Percentiles rank a stretch among this genome's conserved stretches.
Evolutionary conservation across 768 basidiomycete genomes (phyloP).

Genomic region (Floccularia luteovirens): DNA sequence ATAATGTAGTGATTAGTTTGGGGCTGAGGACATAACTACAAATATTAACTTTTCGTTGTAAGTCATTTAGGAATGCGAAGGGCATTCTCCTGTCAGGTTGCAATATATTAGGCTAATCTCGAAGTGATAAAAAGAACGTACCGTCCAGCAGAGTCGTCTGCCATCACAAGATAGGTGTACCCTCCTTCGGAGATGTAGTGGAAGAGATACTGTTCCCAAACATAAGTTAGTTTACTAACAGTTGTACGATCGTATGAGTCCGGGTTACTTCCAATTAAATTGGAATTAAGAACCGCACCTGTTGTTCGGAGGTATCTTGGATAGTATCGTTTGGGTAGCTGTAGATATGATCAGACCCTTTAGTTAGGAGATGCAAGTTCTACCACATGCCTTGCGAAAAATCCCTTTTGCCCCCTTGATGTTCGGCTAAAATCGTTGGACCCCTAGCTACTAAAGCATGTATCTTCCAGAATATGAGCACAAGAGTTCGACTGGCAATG

Average conservation of each 20-base stretch:
- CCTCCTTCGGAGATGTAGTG: slow-evolving; percentile 91
- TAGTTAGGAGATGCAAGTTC: not conserved
- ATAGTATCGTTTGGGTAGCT: slow-evolving; percentile 86
- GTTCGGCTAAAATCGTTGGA: slow-evolving; percentile 77
- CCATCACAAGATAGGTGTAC: slow-evolving; percentile 87
- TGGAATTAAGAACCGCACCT: slow-evolving; percentile 25
- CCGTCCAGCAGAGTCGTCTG: slow-evolving; percentile 89
- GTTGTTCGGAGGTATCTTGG: slow-evolving; percentile 91
- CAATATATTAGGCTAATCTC: slow-evolving; percentile 1
- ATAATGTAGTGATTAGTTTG: slow-evolving; percentile 2
- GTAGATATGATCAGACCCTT: slow-evolving; percentile 2
- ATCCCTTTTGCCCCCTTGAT: slow-evolving; percentile 72
- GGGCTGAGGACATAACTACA: slow-evolving; percentile 5
- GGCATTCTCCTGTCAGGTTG: slow-evolving; percentile 64
- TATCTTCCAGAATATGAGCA: slow-evolving; percentile 36
- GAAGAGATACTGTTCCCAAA: slow-evolving; percentile 90
- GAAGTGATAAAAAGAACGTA: slow-evolving; percentile 21
- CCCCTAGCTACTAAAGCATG: slow-evolving; percentile 82
- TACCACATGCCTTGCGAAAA: slow-evolving; percentile 73
- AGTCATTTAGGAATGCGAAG: slow-evolving; percentile 84
- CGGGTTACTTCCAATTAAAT: not conserved
- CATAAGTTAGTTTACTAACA: slow-evolving; percentile 70
- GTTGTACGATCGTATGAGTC: not conserved
- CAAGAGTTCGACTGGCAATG: not conserved
- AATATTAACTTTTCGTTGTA: slow-evolving; percentile 64